A percentile compares a stretch with the other conserved stretches of the same genome.
Conservation (phyloP, 192 early-diverging fungal species). For the Backusella psychrophila region DNA sequence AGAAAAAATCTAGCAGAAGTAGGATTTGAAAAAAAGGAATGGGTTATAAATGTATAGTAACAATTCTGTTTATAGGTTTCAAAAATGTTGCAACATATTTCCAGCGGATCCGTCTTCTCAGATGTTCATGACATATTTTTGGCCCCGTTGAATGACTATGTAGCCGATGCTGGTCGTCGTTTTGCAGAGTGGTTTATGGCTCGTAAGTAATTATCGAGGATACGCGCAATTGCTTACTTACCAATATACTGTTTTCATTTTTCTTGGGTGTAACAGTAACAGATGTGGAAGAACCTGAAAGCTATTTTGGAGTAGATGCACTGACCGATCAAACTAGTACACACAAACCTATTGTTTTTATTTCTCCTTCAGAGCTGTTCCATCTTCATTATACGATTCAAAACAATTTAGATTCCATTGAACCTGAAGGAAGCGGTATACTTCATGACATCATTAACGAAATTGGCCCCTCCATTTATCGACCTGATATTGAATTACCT, state of each 20-base stretch:
- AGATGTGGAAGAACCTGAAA: constrained; percentile 83
- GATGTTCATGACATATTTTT: constrained; percentile 9
- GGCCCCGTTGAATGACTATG: constrained; percentile 3
- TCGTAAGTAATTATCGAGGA: constrained; percentile 12
- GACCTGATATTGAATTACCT: constrained; percentile 34
- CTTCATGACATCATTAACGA: constrained; percentile 69
- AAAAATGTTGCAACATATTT: constrained; percentile 95
- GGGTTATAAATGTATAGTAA: not conserved
- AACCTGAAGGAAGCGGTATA: constrained; percentile 60
- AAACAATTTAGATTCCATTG: constrained; percentile 78
- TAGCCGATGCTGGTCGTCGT: constrained; percentile 61
- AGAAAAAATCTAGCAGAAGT: constrained; percentile 96
- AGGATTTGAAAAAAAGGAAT: not conserved
- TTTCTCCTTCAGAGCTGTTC: constrained; percentile 90
- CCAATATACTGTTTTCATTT: not conserved
- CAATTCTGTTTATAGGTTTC: constrained; percentile 37
- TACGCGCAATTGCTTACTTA: too few relatives aligned
- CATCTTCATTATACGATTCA: constrained; percentile 82
- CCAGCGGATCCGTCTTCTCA: constrained; percentile 24
- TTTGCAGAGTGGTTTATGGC: constrained; percentile 84
- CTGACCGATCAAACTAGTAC: constrained; percentile 77
- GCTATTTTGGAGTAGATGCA: constrained; percentile 87
- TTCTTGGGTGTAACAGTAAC: constrained; percentile 48
- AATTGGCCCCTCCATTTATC: constrained; percentile 56
- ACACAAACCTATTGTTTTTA: constrained; percentile 86